Conservation (phyloP, 805 yeast genomes). For the Metschnikowia picachoensis region DNA sequence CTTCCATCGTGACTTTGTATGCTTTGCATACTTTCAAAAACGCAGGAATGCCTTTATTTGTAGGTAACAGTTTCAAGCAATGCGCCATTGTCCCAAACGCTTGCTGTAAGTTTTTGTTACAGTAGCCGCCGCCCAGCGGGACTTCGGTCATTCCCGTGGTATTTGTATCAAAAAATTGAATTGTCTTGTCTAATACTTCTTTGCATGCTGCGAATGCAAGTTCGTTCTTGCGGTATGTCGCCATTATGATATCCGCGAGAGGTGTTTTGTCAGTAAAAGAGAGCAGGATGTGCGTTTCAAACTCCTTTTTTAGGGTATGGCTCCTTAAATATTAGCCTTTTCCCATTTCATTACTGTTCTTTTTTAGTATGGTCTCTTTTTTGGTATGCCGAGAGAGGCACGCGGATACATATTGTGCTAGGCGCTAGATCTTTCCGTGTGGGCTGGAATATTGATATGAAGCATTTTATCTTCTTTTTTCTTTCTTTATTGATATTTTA, state of each 20-base stretch:
- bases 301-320: too few relatives aligned
- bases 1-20: constrained; percentile 25
- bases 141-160: not conserved
- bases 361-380: too few relatives aligned
- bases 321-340: too few relatives aligned
- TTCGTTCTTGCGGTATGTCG: constrained; percentile 20
- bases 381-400: too few relatives aligned
- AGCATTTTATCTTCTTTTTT: too few relatives aligned
- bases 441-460: too few relatives aligned
- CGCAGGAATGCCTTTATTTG: constrained; percentile 15
- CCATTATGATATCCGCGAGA: not conserved
- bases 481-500: too few relatives aligned
- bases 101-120: constrained; percentile 31
- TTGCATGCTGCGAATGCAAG: constrained; percentile 27
- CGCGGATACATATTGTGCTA: too few relatives aligned
- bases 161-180: constrained; percentile 18
- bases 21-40: constrained; percentile 9
- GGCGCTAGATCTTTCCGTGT: too few relatives aligned
- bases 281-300: too few relatives aligned
- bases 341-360: not conserved
- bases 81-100: constrained; percentile 39
- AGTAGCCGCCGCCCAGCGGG: constrained; percentile 20
- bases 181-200: constrained; percentile 22
- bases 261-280: too few relatives aligned
- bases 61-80: constrained; percentile 26